These are phyloP conservation scores for Trifolium dubium DNA, from an alignment of 306 rosid genomes.

Conservation along the genomic window DNA sequence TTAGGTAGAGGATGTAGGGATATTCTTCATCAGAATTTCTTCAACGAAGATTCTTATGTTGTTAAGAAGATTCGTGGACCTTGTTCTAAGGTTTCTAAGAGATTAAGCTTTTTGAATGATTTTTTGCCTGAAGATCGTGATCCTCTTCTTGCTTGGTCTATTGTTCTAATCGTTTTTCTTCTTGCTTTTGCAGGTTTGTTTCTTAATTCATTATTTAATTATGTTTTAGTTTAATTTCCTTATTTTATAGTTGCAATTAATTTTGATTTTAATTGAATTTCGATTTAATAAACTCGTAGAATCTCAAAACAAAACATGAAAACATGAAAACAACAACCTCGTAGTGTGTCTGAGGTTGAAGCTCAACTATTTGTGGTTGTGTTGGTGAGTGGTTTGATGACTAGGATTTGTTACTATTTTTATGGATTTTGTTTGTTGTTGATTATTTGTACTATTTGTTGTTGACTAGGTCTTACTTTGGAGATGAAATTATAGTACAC, in stretches of 20 bases:
- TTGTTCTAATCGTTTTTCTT: constrained; percentile 72
- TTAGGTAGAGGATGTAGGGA: constrained; percentile 81
- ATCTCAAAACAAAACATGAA: too few species aligned
- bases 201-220: background rate
- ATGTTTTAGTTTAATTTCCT: background rate
- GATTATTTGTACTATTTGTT: background rate
- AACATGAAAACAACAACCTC: too few species aligned
- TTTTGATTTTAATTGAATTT: background rate
- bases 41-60: constrained; percentile 69
- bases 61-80: constrained; percentile 68
- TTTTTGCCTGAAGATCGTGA: constrained; percentile 96
- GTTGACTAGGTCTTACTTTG: background rate
- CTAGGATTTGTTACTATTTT: background rate
- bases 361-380: background rate
- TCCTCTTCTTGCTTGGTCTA: constrained; percentile 87
- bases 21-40: constrained; percentile 71
- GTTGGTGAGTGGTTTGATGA: background rate
- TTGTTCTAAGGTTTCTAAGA: constrained; percentile 60
- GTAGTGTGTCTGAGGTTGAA: background rate
- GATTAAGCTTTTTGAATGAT: constrained; percentile 76
- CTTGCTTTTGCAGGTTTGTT: constrained; percentile 76
- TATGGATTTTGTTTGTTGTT: background rate
- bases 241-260: background rate
- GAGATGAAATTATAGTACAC: background rate
- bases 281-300: background rate